These are phyloP conservation scores for Narthecium ossifragum DNA, from an alignment of 106 monocot species.

Conservation along the genomic window DNA sequence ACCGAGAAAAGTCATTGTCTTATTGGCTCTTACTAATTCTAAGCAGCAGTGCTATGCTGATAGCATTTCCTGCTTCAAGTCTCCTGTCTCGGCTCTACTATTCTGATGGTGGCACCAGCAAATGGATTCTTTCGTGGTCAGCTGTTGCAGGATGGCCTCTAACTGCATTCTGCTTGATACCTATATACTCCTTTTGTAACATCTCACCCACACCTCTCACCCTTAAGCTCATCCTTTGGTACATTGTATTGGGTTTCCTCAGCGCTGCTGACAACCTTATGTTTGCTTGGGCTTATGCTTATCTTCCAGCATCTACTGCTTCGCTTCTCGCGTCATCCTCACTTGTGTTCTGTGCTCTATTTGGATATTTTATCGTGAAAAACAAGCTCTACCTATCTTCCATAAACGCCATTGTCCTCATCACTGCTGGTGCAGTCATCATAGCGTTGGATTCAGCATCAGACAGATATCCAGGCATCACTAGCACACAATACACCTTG, in stretches of 20 bases:
- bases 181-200: slow-evolving; percentile 41
- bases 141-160: slow-evolving; percentile 97
- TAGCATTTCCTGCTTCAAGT: slow-evolving; percentile 87
- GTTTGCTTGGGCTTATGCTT: slow-evolving; percentile 90
- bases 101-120: slow-evolving; percentile 71
- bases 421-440: slow-evolving; percentile 59
- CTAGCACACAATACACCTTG: slow-evolving; percentile 47
- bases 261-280: slow-evolving; percentile 85
- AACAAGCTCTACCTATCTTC: slow-evolving; percentile 64
- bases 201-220: slow-evolving; percentile 56
- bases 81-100: slow-evolving; percentile 83
- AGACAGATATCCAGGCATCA: slow-evolving; percentile 62
- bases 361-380: slow-evolving; percentile 71
- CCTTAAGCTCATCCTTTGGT: slow-evolving; percentile 55
- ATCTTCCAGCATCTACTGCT: slow-evolving; percentile 87
- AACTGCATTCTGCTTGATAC: slow-evolving; percentile 45
- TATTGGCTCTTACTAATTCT: slow-evolving; percentile 58
- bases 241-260: slow-evolving; percentile 63
- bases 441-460: slow-evolving; percentile 74
- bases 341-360: slow-evolving; percentile 68
- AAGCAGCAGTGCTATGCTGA: slow-evolving; percentile 59
- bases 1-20: slow-evolving; percentile 38
- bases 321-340: slow-evolving; percentile 80
- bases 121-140: slow-evolving; percentile 91
- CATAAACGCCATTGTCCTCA: slow-evolving; percentile 73